Evolutionary conservation across 1,284 basidiomycete genomes (phyloP).

Genomic region (Trametes polyzona): DNA sequence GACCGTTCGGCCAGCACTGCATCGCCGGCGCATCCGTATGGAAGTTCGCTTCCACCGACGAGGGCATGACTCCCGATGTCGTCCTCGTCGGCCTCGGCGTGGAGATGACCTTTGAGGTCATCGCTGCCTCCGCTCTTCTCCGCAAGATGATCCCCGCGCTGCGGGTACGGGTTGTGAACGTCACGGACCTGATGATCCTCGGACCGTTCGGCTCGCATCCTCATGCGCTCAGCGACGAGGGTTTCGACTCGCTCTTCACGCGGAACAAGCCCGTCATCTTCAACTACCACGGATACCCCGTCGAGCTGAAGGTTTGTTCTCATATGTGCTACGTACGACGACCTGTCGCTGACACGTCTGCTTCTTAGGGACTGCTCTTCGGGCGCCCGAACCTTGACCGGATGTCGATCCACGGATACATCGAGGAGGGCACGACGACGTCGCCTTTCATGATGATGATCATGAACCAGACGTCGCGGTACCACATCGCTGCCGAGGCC

Average conservation of each 20-base stretch:
- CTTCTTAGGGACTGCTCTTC: slow-evolving; percentile 56
- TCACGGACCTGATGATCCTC: slow-evolving; percentile 84
- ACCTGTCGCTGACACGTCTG: not conserved
- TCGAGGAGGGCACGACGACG: slow-evolving; percentile 73
- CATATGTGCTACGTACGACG: not conserved
- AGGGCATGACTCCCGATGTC: slow-evolving; percentile 67
- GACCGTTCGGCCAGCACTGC: slow-evolving; percentile 54
- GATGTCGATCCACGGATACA: slow-evolving; percentile 59
- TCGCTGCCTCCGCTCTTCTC: slow-evolving; percentile 77
- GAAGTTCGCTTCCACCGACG: slow-evolving; percentile 75
- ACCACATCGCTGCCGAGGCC: slow-evolving; percentile 62
- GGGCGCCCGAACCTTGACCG: slow-evolving; percentile 55
- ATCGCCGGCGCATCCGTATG: slow-evolving; percentile 76
- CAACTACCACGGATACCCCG: slow-evolving; percentile 86
- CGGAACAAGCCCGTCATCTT: slow-evolving; percentile 70
- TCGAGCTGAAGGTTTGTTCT: slow-evolving; percentile 48
- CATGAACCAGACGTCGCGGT: slow-evolving; percentile 65
- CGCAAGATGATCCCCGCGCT: slow-evolving; percentile 64
- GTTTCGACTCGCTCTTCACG: slow-evolving; percentile 76
- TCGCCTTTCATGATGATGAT: slow-evolving; percentile 79
- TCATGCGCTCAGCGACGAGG: slow-evolving; percentile 68
- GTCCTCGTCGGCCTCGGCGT: slow-evolving; percentile 78
- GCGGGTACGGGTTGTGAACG: slow-evolving; percentile 81
- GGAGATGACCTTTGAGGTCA: slow-evolving; percentile 77
- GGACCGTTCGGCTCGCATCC: slow-evolving; percentile 71